Conservation (phyloP, 352 stramenopile genomes). For the Elongisporangium anandrum region DNA sequence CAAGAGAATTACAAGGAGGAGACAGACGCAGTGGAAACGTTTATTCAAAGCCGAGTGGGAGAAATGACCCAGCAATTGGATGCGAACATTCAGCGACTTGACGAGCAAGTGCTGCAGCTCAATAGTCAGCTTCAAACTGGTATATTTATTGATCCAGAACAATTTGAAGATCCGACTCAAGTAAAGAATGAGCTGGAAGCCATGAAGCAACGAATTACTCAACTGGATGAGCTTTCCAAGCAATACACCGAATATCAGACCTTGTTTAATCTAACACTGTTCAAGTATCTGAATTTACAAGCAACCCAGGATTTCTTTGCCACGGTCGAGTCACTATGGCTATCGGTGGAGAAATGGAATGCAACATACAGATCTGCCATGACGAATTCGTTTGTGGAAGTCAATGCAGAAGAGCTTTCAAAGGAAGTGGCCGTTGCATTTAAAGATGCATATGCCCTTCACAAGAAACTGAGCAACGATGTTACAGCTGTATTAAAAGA, state of each 20-base stretch:
- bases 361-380: constrained; percentile 69
- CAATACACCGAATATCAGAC: constrained; percentile 92
- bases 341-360: constrained; percentile 85
- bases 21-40: constrained; percentile 79
- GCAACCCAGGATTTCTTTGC: constrained; percentile 84
- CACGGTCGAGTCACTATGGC: constrained; percentile 85
- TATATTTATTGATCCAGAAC: constrained; percentile 83
- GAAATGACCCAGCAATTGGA: constrained; percentile 93
- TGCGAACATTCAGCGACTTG: constrained; percentile 89
- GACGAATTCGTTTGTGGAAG: constrained; percentile 80
- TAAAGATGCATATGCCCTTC: constrained; percentile 85
- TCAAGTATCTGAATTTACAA: constrained; percentile 89
- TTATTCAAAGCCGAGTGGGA: constrained; percentile 78
- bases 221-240: constrained; percentile 86
- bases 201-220: constrained; percentile 76
- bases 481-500: constrained; percentile 87
- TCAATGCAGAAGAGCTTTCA: constrained; percentile 86
- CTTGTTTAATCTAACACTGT: constrained; percentile 87
- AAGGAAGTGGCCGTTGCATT: constrained; percentile 86
- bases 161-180: constrained; percentile 82
- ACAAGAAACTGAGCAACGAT: constrained; percentile 92
- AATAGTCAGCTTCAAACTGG: constrained; percentile 78
- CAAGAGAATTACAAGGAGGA: constrained; percentile 88
- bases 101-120: constrained; percentile 88
- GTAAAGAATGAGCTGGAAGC: constrained; percentile 80